Evolutionary conservation across 2,329 filamentous ascomycete genomes (phyloP), one percentile per base, ranked within the genome.

Genomic region (Chaetomiaceae sp.): DNA sequence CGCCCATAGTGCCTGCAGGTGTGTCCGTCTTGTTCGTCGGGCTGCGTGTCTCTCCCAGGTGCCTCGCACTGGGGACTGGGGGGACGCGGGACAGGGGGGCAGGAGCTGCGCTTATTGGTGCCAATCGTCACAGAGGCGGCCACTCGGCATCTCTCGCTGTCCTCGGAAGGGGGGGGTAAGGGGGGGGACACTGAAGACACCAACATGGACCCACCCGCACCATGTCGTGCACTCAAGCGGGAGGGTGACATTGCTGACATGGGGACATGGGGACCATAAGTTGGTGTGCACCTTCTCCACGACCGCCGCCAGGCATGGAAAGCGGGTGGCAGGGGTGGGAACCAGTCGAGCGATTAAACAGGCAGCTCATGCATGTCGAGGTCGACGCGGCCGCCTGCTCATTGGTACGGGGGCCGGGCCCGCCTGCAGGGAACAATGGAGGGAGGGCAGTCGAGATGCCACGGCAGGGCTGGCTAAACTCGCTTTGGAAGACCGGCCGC

Each of bases 151-250:
- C 58, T 60, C 58, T 60, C 14, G 30, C 58, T 59, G 50, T 40
- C 12, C 25, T 62, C 61, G 58, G 60, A 64, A 59, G 56, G 60
- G 56, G 55, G 54, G 54, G 49, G 31, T 19, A 12, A 27, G 59
- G 64, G 58, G 56, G 60, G 56, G 54, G n/a, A n/a, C n/a, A n/a
- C n/a, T n/a, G n/a, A n/a, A 55, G 54, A 49, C 20, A n/a, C 60
- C 60, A 63, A 61, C 58, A 58, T 44, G 51, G 56, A 62, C 62
- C 62, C 62, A 65, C 62, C 62, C 63, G 62, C 62, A 65, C 62
- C 55, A 38, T 40, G 20, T 46, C 44, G 19, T 33, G 8, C 30
- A 13, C 30, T 25, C 46, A 55, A 42, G 52, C 42, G 31, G 41
- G 46, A 53, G 49, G 50, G 55, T 53, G 43, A 54, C 53, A 46